A percentile compares a stretch with the other conserved stretches of the same genome.
Conservation (phyloP, 2,329 filamentous ascomycete species). For the Fusarium paranaense region DNA sequence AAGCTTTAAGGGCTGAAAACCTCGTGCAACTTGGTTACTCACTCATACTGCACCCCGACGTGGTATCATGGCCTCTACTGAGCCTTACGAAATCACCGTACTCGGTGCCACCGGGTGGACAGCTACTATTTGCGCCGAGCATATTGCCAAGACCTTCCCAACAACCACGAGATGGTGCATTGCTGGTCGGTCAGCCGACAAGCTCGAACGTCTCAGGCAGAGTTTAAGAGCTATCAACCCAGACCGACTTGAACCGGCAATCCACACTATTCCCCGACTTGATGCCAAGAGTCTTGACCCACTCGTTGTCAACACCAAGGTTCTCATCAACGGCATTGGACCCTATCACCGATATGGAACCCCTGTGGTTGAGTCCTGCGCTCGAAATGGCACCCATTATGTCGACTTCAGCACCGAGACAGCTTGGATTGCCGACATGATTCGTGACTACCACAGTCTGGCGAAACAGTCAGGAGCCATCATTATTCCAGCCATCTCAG, state of each 20-base stretch:
- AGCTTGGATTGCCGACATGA: slow-evolving; percentile 3
- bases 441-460: background rate
- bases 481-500: background rate
- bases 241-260: background rate
- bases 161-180: slow-evolving; percentile 4
- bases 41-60: too few species aligned
- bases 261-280: background rate
- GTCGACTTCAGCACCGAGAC: slow-evolving; percentile 9
- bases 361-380: background rate
- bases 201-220: background rate
- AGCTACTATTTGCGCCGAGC: background rate
- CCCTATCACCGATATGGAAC: slow-evolving; percentile 3
- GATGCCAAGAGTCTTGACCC: background rate
- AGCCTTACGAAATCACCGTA: background rate
- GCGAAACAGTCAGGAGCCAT: background rate
- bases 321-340: slow-evolving; percentile 6
- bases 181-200: slow-evolving; percentile 1
- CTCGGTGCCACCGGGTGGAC: background rate
- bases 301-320: background rate
- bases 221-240: background rate
- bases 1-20: background rate
- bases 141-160: background rate
- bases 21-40: background rate
- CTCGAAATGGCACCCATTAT: slow-evolving; percentile 5
- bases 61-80: background rate